Evolutionary conservation across 768 basidiomycete genomes (phyloP).

Genomic region (Xanthoconium stramineum): DNA sequence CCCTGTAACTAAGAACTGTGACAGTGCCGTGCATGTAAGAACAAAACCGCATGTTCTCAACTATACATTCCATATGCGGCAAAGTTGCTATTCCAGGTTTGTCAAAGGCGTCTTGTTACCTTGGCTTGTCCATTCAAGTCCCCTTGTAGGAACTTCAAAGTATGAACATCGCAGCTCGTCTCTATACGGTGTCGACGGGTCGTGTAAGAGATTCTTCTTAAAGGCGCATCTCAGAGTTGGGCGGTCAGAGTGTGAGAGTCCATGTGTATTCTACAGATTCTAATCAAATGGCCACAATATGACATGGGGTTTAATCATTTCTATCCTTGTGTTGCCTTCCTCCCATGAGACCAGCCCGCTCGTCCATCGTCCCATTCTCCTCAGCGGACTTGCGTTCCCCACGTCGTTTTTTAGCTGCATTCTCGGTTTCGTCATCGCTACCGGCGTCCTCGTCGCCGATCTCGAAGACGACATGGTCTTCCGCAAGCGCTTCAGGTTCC

Average conservation of each 20-base stretch:
- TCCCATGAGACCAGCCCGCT: constrained; percentile 66
- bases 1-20: background rate
- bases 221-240: background rate
- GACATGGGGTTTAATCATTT: constrained; percentile 29
- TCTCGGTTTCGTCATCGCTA: constrained; percentile 61
- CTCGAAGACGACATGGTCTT: constrained; percentile 83
- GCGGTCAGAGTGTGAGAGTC: constrained; percentile 1
- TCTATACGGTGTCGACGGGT: constrained; percentile 85
- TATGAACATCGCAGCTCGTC: constrained; percentile 89
- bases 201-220: constrained; percentile 63
- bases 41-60: constrained; percentile 93
- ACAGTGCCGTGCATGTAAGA: constrained; percentile 91
- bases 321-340: constrained; percentile 33
- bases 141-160: constrained; percentile 77
- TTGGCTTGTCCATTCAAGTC: background rate
- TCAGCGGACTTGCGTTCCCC: constrained; percentile 40
- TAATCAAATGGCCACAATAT: constrained; percentile 15
- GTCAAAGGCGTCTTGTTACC: constrained; percentile 14
- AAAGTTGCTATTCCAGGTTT: constrained; percentile 90
- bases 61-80: constrained; percentile 95
- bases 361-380: constrained; percentile 48
- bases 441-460: constrained; percentile 81
- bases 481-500: constrained; percentile 46
- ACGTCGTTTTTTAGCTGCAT: constrained; percentile 47
- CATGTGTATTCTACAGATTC: constrained; percentile 41